Evolutionary conservation across 352 stramenopile species (phyloP).

Genomic region (Pythium oligandrum): DNA sequence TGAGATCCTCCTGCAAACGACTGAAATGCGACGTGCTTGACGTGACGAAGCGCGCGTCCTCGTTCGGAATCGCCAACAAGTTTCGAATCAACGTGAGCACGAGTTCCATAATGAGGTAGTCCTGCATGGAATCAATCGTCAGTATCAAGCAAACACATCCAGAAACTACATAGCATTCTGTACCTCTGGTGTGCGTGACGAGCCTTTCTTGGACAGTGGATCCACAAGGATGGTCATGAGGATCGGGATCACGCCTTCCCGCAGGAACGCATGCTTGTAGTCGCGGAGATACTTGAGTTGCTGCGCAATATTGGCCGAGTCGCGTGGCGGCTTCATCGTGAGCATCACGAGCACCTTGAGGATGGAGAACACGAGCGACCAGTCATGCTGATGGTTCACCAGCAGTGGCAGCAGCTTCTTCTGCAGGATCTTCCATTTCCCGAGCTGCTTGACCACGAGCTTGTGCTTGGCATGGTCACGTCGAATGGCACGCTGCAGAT

Average conservation of each 20-base stretch:
- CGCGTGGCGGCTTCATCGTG: slow-evolving; percentile 77
- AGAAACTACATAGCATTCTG: not conserved
- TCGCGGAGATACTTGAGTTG: slow-evolving; percentile 75
- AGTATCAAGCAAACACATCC: no score
- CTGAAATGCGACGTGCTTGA: slow-evolving; percentile 72
- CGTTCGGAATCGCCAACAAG: slow-evolving; percentile 77
- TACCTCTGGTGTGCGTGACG: slow-evolving; percentile 43
- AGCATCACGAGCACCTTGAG: slow-evolving; percentile 89
- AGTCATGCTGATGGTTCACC: slow-evolving; percentile 85
- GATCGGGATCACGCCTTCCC: slow-evolving; percentile 61
- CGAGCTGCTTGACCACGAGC: slow-evolving; percentile 78
- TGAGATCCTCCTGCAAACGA: slow-evolving; percentile 78
- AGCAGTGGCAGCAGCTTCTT: slow-evolving; percentile 85
- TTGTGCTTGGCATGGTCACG: slow-evolving; percentile 80
- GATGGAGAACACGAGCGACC: slow-evolving; percentile 83
- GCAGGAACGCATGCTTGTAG: slow-evolving; percentile 86
- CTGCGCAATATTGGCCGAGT: slow-evolving; percentile 76
- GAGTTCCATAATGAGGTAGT: slow-evolving; percentile 86
- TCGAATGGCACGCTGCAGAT: slow-evolving; percentile 78
- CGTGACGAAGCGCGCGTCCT: slow-evolving; percentile 75
- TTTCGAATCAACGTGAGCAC: slow-evolving; percentile 85
- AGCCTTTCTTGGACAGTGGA: slow-evolving; percentile 62
- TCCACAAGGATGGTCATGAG: slow-evolving; percentile 85
- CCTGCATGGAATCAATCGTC: slow-evolving; percentile 13
- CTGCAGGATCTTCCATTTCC: slow-evolving; percentile 84